phyloP scores from a whole-genome alignment of 257 asterid species.

The Capsicum pubescens region DNA sequence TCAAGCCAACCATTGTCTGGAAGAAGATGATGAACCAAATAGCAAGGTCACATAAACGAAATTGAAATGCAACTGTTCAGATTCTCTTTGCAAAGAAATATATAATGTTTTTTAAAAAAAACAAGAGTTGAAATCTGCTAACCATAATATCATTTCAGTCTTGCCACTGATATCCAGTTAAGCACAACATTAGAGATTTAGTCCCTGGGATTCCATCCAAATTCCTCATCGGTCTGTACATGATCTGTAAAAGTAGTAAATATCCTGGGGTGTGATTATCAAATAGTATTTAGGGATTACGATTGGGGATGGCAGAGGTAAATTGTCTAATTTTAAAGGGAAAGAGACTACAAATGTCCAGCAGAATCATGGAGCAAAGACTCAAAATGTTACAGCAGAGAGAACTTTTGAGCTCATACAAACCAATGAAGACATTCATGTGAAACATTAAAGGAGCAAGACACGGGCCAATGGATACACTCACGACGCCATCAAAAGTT shows the following conservation, averaged over 20 bases:
- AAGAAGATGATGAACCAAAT: conserved; percentile 32
- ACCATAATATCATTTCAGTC: conserved; percentile 92
- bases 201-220: conserved; percentile 46
- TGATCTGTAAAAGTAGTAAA: no score
- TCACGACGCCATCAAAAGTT: background rate
- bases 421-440: background rate
- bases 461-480: background rate
- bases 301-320: no score
- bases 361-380: no score
- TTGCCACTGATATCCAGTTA: conserved; percentile 83
- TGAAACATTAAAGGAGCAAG: background rate
- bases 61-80: background rate
- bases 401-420: background rate
- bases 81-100: background rate
- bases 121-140: conserved; percentile 32
- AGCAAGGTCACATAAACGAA: conserved; percentile 31
- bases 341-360: no score
- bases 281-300: no score
- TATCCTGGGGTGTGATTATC: no score
- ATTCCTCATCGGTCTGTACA: no score
- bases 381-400: no score
- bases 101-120: conserved; percentile 9
- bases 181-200: conserved; percentile 65
- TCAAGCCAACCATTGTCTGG: conserved; percentile 86
- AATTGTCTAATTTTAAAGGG: no score